Evolutionary conservation across 75 land plant species (phyloP), one percentile per base, ranked within the genome.

Genomic region (Pinus albicaulis): DNA sequence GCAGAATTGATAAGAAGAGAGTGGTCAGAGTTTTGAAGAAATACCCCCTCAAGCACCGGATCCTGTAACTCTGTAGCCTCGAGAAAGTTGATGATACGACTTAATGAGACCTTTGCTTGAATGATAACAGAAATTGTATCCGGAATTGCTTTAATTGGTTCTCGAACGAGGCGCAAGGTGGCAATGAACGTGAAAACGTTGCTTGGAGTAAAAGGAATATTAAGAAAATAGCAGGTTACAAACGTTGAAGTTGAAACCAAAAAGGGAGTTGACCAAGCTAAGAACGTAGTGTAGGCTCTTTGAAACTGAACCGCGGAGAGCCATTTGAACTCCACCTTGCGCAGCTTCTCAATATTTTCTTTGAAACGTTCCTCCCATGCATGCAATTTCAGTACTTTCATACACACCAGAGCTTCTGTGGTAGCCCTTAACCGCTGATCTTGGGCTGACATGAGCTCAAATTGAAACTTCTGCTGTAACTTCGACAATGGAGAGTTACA

Each of bases 161-260:
- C 92, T 78, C 88, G 93, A 8, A 92, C 83, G 23, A 93, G 84
- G 41, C 89, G 59, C 56, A 95, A 91, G 24, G 97, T 95, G 12
- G 97, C 98, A 56, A 93, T 25, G 55, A 94, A 92, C 28, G 96
- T 87, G 44, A 95, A 84, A 44, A 93, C 89, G 57, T 76, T 85
- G 13, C 92, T 88, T 53, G 94, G 41, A 26, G 91, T 89, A 55
- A 96, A 75, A 56, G 92, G 90, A 10, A 76, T 81, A 56, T 80
- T 78, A 31, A 90, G 19, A 7, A 90, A 13, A 53, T 88, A 70
- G 75, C 99, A 96, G 19, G 86, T 85, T 34, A 85, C 89, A 76
- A 96, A 96, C n/a, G 98, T 90, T 55, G 86, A 56, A n/a, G 85
- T 87, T 12, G 92, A 82, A 53, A 96, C 94, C 5, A 90, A 72